phyloP scores from a whole-genome alignment of 352 stramenopile species.

The Phytophthora hibernalis region DNA sequence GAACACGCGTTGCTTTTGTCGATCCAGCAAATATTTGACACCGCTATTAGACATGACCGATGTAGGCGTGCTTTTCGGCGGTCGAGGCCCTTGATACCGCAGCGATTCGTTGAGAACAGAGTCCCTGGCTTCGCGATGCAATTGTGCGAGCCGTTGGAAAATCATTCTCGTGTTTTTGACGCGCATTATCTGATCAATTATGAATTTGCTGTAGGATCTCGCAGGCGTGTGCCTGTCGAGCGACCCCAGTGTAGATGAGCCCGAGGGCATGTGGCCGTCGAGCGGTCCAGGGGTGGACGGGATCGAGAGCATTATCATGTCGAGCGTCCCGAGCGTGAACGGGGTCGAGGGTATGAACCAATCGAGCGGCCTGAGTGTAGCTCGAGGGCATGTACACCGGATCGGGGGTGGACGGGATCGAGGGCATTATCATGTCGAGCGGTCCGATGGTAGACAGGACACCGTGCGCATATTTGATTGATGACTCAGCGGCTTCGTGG shows the following conservation, averaged over 20 bases:
- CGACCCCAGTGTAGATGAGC: neutral
- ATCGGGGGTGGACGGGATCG: too few relatives aligned
- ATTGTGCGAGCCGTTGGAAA: too few relatives aligned
- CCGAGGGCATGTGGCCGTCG: neutral
- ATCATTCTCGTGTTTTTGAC: too few relatives aligned
- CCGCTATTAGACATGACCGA: neutral
- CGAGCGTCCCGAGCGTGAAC: neutral
- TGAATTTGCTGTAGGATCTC: neutral
- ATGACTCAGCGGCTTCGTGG: neutral
- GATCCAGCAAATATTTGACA: neutral
- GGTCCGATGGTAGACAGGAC: too few relatives aligned
- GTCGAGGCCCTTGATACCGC: neutral
- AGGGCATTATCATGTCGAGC: neutral
- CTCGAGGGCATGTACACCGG: too few relatives aligned
- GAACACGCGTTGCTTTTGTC: slow-evolving; percentile 10
- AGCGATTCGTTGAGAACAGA: too few relatives aligned
- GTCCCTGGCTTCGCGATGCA: too few relatives aligned
- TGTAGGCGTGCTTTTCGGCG: neutral
- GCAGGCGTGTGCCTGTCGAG: neutral
- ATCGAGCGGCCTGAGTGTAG: neutral
- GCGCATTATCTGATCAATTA: too few relatives aligned
- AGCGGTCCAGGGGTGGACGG: neutral
- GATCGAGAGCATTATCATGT: neutral
- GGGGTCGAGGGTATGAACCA: neutral
- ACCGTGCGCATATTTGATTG: too few relatives aligned